Evolutionary conservation across 2,329 filamentous ascomycete species (phyloP), one percentile per base, ranked within the genome.

Genomic region (Talaromyces atroroseus): DNA sequence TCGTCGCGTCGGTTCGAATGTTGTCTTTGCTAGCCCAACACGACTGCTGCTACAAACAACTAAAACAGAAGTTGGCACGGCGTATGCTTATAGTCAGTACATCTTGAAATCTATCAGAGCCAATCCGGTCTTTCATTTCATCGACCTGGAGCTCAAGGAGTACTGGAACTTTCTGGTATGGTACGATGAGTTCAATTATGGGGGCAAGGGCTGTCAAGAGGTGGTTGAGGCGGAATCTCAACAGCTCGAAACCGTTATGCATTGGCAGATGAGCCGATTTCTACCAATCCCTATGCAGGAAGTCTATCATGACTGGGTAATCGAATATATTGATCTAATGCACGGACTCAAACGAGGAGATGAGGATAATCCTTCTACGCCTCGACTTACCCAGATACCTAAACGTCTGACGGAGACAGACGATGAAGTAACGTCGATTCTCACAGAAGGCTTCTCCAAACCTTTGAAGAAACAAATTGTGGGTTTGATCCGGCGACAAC

Each of bases 181-280:
- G 94, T 97, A 97, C 64, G 94, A 99, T 64, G 90, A 96, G 73
- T 96, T 92, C 79, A 99, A 99, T 77, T 97, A 97, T 66, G 95
- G 94, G 55, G 94, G 94, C 59, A 95, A 95, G 67, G 94, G 89
- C 3, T 96, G 90, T 63, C 84, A 87, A 50, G 84, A 94, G 65
- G 89, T 96, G 3, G 80, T 88, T 7, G 85, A 86, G 63, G 79
- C 79, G 10, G 90, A 92, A 64, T 84, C 88, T 46, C 91, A 96
- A 68, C 81, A 83, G 2, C 81, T 97, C 14, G 88, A 96, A 65
- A 94, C 89, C 11, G 85, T 99, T 65, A 97, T 99, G 92, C 89
- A 96, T 73, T 99, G 95, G 95, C 94, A 99, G 71, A 87, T 99
- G 68, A 88, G 86, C 47, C 92, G 90, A 1, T 96, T 96, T 70